Conservation (phyloP, 306 rosid species). For the Vigna nakashimae region DNA sequence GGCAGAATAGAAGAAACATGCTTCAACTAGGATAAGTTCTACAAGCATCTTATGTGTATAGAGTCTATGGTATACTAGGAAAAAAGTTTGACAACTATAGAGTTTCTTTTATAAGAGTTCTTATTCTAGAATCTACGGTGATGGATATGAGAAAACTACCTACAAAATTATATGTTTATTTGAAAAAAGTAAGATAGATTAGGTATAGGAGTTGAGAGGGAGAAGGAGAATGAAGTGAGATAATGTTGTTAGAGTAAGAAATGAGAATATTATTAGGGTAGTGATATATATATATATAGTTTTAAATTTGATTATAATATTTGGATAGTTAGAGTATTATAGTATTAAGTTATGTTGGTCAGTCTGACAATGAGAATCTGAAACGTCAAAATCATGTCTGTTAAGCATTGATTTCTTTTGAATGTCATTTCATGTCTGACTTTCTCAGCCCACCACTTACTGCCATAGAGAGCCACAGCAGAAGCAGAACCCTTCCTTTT, state of each 20-base stretch:
- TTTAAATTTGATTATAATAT: neutral
- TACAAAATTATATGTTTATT: neutral
- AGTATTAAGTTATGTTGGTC: neutral
- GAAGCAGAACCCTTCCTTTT: slow-evolving; percentile 49
- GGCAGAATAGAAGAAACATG: slow-evolving; percentile 2
- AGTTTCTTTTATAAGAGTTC: neutral
- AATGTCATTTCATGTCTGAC: slow-evolving; percentile 71
- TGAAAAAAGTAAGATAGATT: neutral
- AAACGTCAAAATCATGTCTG: slow-evolving; percentile 89
- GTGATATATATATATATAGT: neutral
- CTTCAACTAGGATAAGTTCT: neutral
- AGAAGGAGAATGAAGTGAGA: no score
- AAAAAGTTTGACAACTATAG: neutral
- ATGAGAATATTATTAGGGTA: neutral
- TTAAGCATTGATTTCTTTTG: slow-evolving; percentile 65
- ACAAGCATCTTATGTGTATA: neutral
- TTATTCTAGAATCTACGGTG: neutral
- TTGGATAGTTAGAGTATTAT: neutral
- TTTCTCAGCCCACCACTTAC: slow-evolving; percentile 39
- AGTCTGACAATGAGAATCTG: slow-evolving; percentile 92
- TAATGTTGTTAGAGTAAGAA: neutral
- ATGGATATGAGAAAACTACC: no score
- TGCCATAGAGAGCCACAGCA: slow-evolving; percentile 33
- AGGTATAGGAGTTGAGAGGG: neutral
- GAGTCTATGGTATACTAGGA: neutral